Evolutionary conservation across 2,329 filamentous ascomycete species (phyloP).

Genomic region (Botrytis pseudocinerea): DNA sequence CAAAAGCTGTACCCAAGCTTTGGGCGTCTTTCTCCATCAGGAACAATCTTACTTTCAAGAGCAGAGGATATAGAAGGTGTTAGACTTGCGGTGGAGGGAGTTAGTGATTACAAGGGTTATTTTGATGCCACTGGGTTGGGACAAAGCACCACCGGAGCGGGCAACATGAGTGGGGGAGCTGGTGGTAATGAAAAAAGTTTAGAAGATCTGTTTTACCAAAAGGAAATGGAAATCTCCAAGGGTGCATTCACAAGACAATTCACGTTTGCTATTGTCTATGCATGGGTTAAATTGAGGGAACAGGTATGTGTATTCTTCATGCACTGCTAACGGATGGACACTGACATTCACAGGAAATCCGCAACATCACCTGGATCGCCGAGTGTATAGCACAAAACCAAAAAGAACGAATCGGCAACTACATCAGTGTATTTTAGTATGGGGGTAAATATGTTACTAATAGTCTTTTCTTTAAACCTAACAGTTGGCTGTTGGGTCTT

Average conservation of each 20-base stretch:
- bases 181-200: constrained; percentile 82
- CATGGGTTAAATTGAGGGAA: constrained; percentile 95
- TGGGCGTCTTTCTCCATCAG: constrained; percentile 88
- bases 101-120: constrained; percentile 91
- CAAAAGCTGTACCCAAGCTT: constrained; percentile 96
- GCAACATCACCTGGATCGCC: constrained; percentile 99
- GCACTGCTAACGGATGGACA: constrained; percentile 1
- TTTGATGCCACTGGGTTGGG: constrained; percentile 88
- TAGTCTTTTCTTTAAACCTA: constrained; percentile 26
- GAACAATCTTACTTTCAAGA: constrained; percentile 88
- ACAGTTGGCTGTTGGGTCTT: constrained; percentile 26
- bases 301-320: constrained; percentile 63
- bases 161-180: constrained; percentile 82
- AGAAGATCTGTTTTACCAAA: constrained; percentile 98
- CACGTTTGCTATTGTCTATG: constrained; percentile 91
- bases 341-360: constrained; percentile 75
- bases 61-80: constrained; percentile 96
- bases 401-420: constrained; percentile 98
- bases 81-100: constrained; percentile 86
- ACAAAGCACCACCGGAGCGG: constrained; percentile 69
- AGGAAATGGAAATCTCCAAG: constrained; percentile 99
- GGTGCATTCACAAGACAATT: constrained; percentile 94
- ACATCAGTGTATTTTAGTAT: constrained; percentile 88
- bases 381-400: constrained; percentile 99
- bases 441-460: constrained; percentile 25